Evolutionary conservation across 805 yeast genomes (phyloP), one percentile per base, ranked within the genome.

Genomic region (Candida fluviatilis): DNA sequence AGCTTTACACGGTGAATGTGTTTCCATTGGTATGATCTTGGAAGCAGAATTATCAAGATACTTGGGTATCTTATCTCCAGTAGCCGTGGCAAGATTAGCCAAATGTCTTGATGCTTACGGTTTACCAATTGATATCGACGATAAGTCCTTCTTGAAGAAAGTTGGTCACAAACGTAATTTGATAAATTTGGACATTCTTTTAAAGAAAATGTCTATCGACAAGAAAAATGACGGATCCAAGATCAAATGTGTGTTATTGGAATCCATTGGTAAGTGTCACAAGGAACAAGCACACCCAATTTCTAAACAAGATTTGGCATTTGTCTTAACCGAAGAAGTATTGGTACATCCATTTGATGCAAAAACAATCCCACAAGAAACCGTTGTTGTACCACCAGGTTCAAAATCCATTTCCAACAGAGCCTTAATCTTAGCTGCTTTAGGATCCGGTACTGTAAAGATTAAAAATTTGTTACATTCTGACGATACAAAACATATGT

Each of bases 1-100:
- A 60, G 93, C 95, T 17, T 73, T 93, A 32, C 99, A 93, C 55
- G 99, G 99, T 43, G 99, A 93, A 64, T 93, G 99, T 74, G 99
- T 93, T n/a, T 75, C 98, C n/a, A 76, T 93, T 43, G 99, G 99
- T 47, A 84, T 89, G 76, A 82, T 93, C 24, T 76, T 81, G 53
- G 99, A 93, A 62, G 98, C 98, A 4, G 99, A 93, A 62, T 73
- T 93, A 47, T 75, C 96, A n/a, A 78, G 99, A 55, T 88, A 87
- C 60, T 70, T 86, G 53, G 97, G 97, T 17, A 76, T 87, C 37
- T 68, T 93, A 47, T 78, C 95, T 1, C 93, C 98, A 3, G 91
- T 88, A 2, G 96, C 95, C 2, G 98, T 93, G 17, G 90, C 97
- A 2, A 77, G 99, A 54, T 68, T 93, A 39, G 65, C 86, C 19